These are phyloP conservation scores for Nannochloropsis gaditana DNA, from an alignment of 108 stramenopile genomes.

Conservation along the genomic window DNA sequence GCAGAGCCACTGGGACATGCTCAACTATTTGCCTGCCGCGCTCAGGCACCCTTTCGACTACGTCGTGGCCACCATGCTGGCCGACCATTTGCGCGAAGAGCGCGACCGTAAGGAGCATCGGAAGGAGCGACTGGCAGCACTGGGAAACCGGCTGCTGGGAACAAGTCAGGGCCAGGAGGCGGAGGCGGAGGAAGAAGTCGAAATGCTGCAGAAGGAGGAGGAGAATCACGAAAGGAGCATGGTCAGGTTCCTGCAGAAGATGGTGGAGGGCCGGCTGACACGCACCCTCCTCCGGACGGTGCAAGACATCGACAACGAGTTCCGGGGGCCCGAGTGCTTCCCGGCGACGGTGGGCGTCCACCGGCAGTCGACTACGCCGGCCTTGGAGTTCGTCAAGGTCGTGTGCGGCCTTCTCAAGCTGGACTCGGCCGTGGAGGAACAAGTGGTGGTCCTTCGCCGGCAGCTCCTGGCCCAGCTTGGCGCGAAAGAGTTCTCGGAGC, in stretches of 20 bases:
- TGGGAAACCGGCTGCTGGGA: background rate
- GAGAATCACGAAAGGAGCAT: slow-evolving; percentile 35
- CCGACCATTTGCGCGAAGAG: slow-evolving; percentile 27
- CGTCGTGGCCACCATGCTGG: slow-evolving; percentile 24
- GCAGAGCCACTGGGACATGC: slow-evolving; percentile 41
- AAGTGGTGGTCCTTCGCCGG: slow-evolving; percentile 73
- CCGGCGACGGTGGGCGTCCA: slow-evolving; percentile 65
- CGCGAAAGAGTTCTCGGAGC: slow-evolving; percentile 81
- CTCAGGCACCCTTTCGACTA: background rate
- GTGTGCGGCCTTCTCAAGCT: slow-evolving; percentile 74
- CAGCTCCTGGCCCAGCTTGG: slow-evolving; percentile 83
- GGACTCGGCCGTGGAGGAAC: slow-evolving; percentile 61
- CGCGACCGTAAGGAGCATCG: background rate
- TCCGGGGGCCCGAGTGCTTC: slow-evolving; percentile 49
- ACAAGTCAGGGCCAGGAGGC: background rate
- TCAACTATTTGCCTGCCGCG: slow-evolving; percentile 39
- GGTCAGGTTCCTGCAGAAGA: slow-evolving; percentile 31
- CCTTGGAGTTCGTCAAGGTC: slow-evolving; percentile 89
- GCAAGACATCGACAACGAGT: slow-evolving; percentile 43
- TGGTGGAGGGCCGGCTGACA: slow-evolving; percentile 26
- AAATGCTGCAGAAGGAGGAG: slow-evolving; percentile 42
- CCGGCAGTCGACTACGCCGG: slow-evolving; percentile 60
- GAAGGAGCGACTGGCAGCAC: background rate
- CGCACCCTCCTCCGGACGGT: slow-evolving; percentile 42
- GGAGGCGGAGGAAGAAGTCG: background rate